Conservation (phyloP, 1,284 basidiomycete species). For the Pisolithus thermaeus region DNA sequence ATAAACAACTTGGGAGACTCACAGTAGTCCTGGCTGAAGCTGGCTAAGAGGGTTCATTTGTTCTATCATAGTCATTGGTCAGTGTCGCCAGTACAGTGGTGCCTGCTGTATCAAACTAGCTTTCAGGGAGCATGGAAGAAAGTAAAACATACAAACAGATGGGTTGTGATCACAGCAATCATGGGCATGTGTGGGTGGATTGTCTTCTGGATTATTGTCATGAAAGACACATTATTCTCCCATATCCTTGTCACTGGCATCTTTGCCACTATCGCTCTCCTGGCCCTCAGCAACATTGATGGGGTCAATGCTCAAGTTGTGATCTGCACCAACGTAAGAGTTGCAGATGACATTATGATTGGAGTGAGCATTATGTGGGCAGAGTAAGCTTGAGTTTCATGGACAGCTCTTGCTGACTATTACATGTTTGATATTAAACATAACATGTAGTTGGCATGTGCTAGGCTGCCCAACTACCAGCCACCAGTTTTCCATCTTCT, state of each 20-base stretch:
- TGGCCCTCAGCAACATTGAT: conserved; percentile 87
- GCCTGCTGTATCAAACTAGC: neutral
- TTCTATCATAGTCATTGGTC: conserved; percentile 24
- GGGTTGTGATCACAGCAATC: neutral
- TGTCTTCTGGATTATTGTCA: too few species aligned
- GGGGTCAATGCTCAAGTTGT: conserved; percentile 76
- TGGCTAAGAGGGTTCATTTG: conserved; percentile 55
- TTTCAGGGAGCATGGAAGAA: neutral
- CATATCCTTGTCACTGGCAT: conserved; percentile 52
- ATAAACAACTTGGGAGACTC: conserved; percentile 22
- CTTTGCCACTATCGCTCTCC: conserved; percentile 74
- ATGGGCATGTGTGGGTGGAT: neutral
- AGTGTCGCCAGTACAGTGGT: neutral
- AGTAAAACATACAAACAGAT: neutral
- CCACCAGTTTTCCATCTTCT: conserved; percentile 97
- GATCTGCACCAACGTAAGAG: conserved; percentile 85
- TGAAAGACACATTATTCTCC: conserved; percentile 27
- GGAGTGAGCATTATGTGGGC: conserved; percentile 73
- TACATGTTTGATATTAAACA: conserved; percentile 95
- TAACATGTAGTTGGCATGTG: conserved; percentile 77
- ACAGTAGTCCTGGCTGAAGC: conserved; percentile 88
- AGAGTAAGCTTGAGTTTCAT: conserved; percentile 89
- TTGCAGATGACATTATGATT: conserved; percentile 93
- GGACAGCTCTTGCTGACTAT: conserved; percentile 76
- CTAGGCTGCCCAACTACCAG: conserved; percentile 83